Percentiles rank a stretch among this genome's conserved stretches.
These are phyloP conservation scores for Bruguiera sexangula DNA, from an alignment of 345 rosid species.

Conservation along the genomic window DNA sequence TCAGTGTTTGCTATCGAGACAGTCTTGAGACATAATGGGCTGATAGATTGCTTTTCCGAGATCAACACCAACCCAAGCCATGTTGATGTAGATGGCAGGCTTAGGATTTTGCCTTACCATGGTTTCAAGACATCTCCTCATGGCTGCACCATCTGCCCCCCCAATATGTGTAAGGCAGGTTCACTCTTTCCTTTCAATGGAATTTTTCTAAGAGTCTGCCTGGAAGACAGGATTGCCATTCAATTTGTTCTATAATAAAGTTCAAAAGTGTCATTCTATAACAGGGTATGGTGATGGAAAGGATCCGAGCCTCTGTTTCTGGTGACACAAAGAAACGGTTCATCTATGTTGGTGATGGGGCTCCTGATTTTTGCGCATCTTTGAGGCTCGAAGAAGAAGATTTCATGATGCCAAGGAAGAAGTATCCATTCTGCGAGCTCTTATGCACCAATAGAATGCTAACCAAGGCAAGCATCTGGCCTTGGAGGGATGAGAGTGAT, in stretches of 20 bases:
- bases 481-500: constrained; percentile 25
- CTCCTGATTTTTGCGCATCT: too few species aligned
- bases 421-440: constrained; percentile 14
- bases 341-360: neutral
- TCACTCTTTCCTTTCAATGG: neutral
- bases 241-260: too few species aligned
- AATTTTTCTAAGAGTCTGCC: too few species aligned
- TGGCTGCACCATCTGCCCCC: constrained; percentile 28
- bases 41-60: too few species aligned
- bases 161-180: constrained; percentile 38
- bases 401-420: constrained; percentile 26
- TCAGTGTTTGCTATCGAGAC: too few species aligned
- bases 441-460: constrained; percentile 6
- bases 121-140: constrained; percentile 13
- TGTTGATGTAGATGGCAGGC: constrained; percentile 3
- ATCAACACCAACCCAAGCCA: too few species aligned
- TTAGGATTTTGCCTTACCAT: constrained; percentile 25
- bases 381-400: too few species aligned
- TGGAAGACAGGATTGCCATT: too few species aligned
- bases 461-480: constrained; percentile 18
- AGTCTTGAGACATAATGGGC: too few species aligned
- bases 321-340: constrained; percentile 11
- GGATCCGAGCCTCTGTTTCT: too few species aligned
- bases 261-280: neutral
- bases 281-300: too few species aligned